Evolutionary conservation across 2,329 filamentous ascomycete species (phyloP).

Genomic region (Coleophoma cylindrospora): DNA sequence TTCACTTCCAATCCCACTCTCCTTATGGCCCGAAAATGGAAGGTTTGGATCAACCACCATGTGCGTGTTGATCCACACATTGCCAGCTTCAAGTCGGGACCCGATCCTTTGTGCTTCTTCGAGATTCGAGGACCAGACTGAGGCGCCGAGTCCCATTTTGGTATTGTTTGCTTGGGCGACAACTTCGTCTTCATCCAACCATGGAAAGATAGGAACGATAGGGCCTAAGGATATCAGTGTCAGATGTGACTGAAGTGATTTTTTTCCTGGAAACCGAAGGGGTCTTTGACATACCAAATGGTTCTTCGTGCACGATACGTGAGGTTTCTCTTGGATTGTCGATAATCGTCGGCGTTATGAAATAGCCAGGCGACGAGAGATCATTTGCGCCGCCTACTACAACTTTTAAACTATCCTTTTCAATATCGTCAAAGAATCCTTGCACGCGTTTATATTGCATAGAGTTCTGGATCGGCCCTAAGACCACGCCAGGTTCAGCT

Average conservation of each 20-base stretch:
- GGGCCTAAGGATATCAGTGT: constrained; percentile 45
- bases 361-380: constrained; percentile 40
- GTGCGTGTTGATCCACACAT: constrained; percentile 56
- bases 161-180: constrained; percentile 49
- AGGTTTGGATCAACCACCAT: constrained; percentile 39
- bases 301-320: constrained; percentile 50
- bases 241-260: neutral
- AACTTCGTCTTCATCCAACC: constrained; percentile 56
- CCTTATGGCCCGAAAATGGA: constrained; percentile 26
- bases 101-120: constrained; percentile 46
- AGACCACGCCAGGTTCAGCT: constrained; percentile 30
- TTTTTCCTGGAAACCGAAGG: too few species aligned
- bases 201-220: constrained; percentile 56
- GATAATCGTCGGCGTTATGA: constrained; percentile 53
- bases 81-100: constrained; percentile 48
- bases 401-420: constrained; percentile 45
- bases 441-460: constrained; percentile 59
- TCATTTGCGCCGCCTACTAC: constrained; percentile 39
- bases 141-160: constrained; percentile 49
- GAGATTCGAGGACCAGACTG: constrained; percentile 52
- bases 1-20: constrained; percentile 25
- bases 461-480: constrained; percentile 56
- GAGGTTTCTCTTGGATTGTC: constrained; percentile 51
- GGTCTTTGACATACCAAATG: constrained; percentile 37
- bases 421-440: constrained; percentile 47